Conservation (phyloP, 2,329 filamentous ascomycete genomes). For the Apiospora kogelbergensis region DNA sequence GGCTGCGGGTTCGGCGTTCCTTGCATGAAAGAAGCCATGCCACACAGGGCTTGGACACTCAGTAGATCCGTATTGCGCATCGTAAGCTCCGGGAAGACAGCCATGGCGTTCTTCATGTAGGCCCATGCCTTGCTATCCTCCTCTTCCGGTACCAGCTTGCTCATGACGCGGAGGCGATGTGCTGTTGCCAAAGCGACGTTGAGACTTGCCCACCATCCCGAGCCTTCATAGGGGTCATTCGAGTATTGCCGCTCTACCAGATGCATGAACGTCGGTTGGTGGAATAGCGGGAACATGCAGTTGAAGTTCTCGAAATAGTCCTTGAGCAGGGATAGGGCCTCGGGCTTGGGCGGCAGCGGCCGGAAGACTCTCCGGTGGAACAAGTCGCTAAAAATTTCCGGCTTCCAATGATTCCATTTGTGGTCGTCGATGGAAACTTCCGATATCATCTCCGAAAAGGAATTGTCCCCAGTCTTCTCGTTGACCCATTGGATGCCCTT, state of each 20-base stretch:
- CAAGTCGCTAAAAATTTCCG: constrained; percentile 92
- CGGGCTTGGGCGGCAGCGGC: constrained; percentile 79
- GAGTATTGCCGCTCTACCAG: constrained; percentile 94
- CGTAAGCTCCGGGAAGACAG: constrained; percentile 85
- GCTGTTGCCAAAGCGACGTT: constrained; percentile 94
- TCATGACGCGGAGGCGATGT: constrained; percentile 91
- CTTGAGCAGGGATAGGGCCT: constrained; percentile 82
- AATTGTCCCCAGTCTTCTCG: constrained; percentile 91
- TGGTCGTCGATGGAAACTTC: constrained; percentile 89
- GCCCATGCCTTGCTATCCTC: constrained; percentile 95
- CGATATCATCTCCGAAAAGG: constrained; percentile 93
- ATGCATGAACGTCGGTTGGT: constrained; percentile 98
- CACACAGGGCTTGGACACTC: constrained; percentile 89
- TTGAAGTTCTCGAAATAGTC: constrained; percentile 99
- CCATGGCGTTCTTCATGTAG: constrained; percentile 95
- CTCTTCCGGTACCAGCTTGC: constrained; percentile 83
- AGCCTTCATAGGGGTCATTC: constrained; percentile 86
- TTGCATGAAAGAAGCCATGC: constrained; percentile 92
- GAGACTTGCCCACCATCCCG: constrained; percentile 97
- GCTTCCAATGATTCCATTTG: constrained; percentile 97
- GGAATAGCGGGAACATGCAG: constrained; percentile 96
- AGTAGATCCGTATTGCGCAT: constrained; percentile 95
- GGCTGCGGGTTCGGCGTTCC: constrained; percentile 97
- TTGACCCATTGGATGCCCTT: constrained; percentile 99
- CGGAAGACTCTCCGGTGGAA: constrained; percentile 85